A percentile compares a stretch with the other conserved stretches of the same genome.
Evolutionary conservation across 1,139 yeast species (phyloP).

Genomic region (Yamadazyma blattariae): DNA sequence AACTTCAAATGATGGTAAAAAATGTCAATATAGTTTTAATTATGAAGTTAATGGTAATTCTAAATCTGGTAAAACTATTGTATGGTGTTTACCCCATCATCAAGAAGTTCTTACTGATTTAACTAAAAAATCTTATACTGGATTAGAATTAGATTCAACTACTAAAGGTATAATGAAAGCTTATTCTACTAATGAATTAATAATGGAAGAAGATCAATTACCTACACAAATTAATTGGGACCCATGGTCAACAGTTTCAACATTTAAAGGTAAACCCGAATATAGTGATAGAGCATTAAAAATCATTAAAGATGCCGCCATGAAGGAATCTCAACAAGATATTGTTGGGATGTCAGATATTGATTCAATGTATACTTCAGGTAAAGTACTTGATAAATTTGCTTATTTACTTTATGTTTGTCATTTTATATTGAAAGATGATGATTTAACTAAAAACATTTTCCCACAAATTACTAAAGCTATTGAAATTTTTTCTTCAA

Average conservation of each 20-base stretch:
- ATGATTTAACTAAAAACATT: slow-evolving; percentile 37
- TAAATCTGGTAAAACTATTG: slow-evolving; percentile 27
- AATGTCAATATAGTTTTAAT: slow-evolving; percentile 27
- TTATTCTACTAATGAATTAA: slow-evolving; percentile 46
- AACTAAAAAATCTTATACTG: slow-evolving; percentile 23
- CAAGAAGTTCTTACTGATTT: slow-evolving; percentile 38
- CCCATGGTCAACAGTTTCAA: slow-evolving; percentile 53
- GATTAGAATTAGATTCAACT: slow-evolving; percentile 56
- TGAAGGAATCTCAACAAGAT: slow-evolving; percentile 51
- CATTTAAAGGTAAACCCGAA: slow-evolving; percentile 20
- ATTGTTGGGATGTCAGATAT: slow-evolving; percentile 58
- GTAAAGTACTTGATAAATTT: slow-evolving; percentile 71
- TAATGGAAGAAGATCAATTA: slow-evolving; percentile 45
- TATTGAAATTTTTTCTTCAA: slow-evolving; percentile 54
- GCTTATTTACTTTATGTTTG: slow-evolving; percentile 68
- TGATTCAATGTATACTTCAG: slow-evolving; percentile 74
- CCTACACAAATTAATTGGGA: slow-evolving; percentile 53
- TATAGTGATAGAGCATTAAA: slow-evolving; percentile 38
- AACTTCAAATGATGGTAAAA: slow-evolving; percentile 17
- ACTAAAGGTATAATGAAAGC: slow-evolving; percentile 68
- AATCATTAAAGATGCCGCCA: slow-evolving; percentile 47
- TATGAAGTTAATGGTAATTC: slow-evolving; percentile 31
- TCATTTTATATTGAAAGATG: slow-evolving; percentile 53
- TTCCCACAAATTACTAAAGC: slow-evolving; percentile 57
- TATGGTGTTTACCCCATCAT: slow-evolving; percentile 70